Evolutionary conservation across 306 rosid species (phyloP).

Genomic region (Prunus salicina): DNA sequence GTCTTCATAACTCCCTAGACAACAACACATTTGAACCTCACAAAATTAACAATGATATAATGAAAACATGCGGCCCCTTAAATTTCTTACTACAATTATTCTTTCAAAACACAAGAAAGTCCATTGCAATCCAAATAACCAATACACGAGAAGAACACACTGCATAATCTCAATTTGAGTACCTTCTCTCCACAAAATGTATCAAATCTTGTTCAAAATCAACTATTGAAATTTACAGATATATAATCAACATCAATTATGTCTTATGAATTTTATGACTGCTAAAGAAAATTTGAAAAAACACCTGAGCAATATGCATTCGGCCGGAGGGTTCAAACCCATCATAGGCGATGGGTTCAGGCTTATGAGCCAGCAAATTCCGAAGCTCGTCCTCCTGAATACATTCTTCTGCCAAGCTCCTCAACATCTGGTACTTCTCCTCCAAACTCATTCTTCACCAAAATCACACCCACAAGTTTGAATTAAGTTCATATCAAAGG

Average conservation of each 20-base stretch:
- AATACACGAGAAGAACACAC: neutral
- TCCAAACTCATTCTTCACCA: constrained; percentile 44
- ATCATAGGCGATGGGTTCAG: constrained; percentile 78
- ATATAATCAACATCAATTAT: neutral
- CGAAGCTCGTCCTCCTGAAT: constrained; percentile 80
- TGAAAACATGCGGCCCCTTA: neutral
- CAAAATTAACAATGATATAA: neutral
- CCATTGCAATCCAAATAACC: neutral
- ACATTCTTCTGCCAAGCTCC: constrained; percentile 83
- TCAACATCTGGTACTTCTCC: constrained; percentile 49
- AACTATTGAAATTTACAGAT: neutral
- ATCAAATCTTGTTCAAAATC: neutral
- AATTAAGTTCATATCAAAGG: neutral
- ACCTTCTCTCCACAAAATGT: neutral
- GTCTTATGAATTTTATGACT: neutral
- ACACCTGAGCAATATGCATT: constrained; percentile 96
- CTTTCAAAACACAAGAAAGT: neutral
- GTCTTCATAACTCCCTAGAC: constrained; percentile 78
- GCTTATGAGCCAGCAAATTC: constrained; percentile 58
- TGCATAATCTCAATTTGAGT: neutral
- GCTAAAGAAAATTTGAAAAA: neutral
- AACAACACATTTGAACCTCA: constrained; percentile 4
- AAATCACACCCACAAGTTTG: neutral
- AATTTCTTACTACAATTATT: neutral
- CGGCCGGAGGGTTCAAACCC: constrained; percentile 93